Conservation (phyloP, 1,284 basidiomycete genomes). For the Tremellales sp. region DNA sequence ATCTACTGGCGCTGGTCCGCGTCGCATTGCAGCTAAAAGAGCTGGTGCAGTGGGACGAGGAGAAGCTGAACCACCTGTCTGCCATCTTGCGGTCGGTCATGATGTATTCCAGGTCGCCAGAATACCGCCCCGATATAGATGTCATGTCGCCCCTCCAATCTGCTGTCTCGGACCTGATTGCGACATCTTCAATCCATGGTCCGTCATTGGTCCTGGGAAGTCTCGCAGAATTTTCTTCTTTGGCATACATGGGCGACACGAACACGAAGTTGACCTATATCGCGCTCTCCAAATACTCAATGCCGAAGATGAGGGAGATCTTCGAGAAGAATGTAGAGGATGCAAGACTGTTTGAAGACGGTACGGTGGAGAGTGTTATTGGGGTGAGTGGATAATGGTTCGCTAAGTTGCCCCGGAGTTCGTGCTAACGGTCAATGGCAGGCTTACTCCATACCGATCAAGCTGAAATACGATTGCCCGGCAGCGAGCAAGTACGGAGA, state of each 20-base stretch:
- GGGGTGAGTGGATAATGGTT: slow-evolving; percentile 55
- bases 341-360: slow-evolving; percentile 63
- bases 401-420: neutral
- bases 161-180: slow-evolving; percentile 65
- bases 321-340: slow-evolving; percentile 46
- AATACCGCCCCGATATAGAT: slow-evolving; percentile 84
- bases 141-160: slow-evolving; percentile 75
- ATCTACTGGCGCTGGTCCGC: slow-evolving; percentile 1
- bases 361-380: slow-evolving; percentile 76
- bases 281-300: slow-evolving; percentile 76
- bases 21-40: slow-evolving; percentile 3
- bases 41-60: slow-evolving; percentile 52
- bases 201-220: slow-evolving; percentile 73
- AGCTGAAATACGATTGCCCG: slow-evolving; percentile 91
- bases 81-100: slow-evolving; percentile 73
- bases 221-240: slow-evolving; percentile 75
- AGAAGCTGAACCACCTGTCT: slow-evolving; percentile 61
- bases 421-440: slow-evolving; percentile 36
- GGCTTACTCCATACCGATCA: slow-evolving; percentile 86
- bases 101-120: slow-evolving; percentile 74
- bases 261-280: slow-evolving; percentile 75
- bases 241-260: slow-evolving; percentile 70
- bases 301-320: slow-evolving; percentile 73
- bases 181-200: slow-evolving; percentile 54
- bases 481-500: slow-evolving; percentile 76